Percentiles rank a stretch among this genome's conserved stretches.
Evolutionary conservation across 148 eudicot species (phyloP).

Genomic region (Cornus florida): DNA sequence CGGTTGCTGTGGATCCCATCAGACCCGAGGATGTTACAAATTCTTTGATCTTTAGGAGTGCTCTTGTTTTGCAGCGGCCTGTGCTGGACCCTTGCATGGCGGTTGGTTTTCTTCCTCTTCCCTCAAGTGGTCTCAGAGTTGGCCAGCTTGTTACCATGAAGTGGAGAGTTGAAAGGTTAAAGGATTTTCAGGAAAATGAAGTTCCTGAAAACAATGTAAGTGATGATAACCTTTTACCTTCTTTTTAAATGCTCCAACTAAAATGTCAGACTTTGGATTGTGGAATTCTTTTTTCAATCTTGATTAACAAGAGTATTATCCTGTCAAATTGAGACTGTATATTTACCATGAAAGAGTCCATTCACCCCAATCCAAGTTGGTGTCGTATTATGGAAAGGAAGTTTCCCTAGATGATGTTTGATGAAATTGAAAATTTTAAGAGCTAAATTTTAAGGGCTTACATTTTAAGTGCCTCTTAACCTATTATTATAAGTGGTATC

Average conservation of each 20-base stretch:
- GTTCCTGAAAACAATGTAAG: constrained; percentile 54
- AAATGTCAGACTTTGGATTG: background rate
- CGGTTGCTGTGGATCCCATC: constrained; percentile 38
- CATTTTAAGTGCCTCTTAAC: too few relatives aligned
- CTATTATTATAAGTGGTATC: too few relatives aligned
- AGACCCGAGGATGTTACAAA: constrained; percentile 30
- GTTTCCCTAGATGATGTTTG: background rate
- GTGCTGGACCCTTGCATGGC: constrained; percentile 96
- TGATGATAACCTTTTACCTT: background rate
- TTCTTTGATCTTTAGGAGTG: constrained; percentile 73
- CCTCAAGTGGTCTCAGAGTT: constrained; percentile 80
- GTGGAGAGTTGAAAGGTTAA: constrained; percentile 95
- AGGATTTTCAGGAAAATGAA: constrained; percentile 49
- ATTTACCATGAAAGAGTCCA: background rate
- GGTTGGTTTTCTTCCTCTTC: constrained; percentile 95
- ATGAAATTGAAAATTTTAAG: too few relatives aligned
- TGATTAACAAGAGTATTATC: background rate
- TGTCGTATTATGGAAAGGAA: background rate
- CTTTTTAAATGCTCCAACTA: background rate
- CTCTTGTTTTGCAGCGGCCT: constrained; percentile 78
- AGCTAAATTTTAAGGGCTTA: too few relatives aligned
- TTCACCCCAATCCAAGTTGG: background rate
- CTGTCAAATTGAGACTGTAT: background rate
- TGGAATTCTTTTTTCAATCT: background rate
- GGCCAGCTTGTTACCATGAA: constrained; percentile 87